Evolutionary conservation across 805 yeast species (phyloP), one percentile per base, ranked within the genome.

Genomic region (Kodamaea restingae): DNA sequence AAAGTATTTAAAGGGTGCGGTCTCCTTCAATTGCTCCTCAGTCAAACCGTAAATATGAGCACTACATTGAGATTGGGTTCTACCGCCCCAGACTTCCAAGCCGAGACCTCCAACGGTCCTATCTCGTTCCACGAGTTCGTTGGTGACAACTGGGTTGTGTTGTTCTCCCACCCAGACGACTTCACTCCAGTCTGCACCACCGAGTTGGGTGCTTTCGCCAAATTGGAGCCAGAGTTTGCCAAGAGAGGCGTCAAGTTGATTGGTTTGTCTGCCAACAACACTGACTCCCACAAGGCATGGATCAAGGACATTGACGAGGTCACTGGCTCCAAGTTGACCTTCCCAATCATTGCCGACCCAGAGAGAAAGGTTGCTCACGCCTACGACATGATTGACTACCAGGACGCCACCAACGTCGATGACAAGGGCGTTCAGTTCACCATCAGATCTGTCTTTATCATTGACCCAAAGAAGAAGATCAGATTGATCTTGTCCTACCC

Each of bases 131-230:
- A 88, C 70, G 81, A 90, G 45, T 88, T 73, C 73, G 72, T 88
- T 52, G 91, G 91, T 35, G 79, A 84, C 66, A 76, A 81, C 34
- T 88, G 97, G 97, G 80, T 82, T 35, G 81, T 88, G 37, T 72
- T 88, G 56, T 88, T 88, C 70, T 85, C 95, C 18, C 97, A 88
- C 65, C 97, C 97, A 46, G 96, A 88, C 40, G 97, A 88, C 65
- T 90, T 87, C 75, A 88, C 97, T 14, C 97, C 97, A 35, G 96
- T 88, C 40, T 88, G 97, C 67, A 90, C 96, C 56, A 88, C 96
- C 41, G 97, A 88, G 71, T 75, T 88, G 58, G 96, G 96, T 51
- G 96, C 95, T 15, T 90, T 88, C 56, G 88, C 96, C 48, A 76
- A 80, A 54, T 77, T 88, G 67, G 85, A 87, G 71, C 87, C 88